Percentiles rank a stretch among this genome's conserved stretches.
These are phyloP conservation scores for Linderina pennispora DNA, from an alignment of 192 early-diverging fungal genomes.

Conservation along the genomic window DNA sequence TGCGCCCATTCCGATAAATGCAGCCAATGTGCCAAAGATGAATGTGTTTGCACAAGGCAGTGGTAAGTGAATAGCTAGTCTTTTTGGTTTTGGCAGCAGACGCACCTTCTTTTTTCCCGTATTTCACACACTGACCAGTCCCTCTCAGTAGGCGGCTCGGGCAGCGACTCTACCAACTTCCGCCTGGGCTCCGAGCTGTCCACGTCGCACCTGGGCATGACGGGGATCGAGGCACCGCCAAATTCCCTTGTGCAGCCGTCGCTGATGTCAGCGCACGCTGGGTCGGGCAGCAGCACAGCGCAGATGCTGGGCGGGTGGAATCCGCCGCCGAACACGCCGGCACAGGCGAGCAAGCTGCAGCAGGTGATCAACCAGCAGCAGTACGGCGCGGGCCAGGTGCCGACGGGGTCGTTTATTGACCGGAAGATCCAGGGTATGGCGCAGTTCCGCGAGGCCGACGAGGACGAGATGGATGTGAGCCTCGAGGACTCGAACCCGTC, in stretches of 20 bases:
- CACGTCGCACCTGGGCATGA: neutral
- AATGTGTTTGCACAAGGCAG: neutral
- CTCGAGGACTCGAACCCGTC: slow-evolving; percentile 9
- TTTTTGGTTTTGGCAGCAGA: neutral
- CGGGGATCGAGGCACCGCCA: slow-evolving; percentile 5
- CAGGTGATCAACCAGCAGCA: slow-evolving; percentile 14
- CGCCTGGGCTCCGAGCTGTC: neutral
- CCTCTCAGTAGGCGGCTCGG: too few species aligned
- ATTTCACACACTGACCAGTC: too few species aligned
- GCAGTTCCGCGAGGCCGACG: slow-evolving; percentile 10
- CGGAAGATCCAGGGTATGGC: slow-evolving; percentile 9
- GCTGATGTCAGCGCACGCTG: slow-evolving; percentile 3
- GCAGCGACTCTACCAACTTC: too few species aligned
- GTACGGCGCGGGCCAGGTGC: slow-evolving; percentile 7
- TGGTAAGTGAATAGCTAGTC: slow-evolving; percentile 1
- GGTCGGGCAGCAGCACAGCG: neutral
- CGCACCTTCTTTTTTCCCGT: too few species aligned
- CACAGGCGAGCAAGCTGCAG: slow-evolving; percentile 13
- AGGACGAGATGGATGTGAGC: slow-evolving; percentile 10
- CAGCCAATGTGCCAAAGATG: neutral
- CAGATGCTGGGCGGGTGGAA: slow-evolving; percentile 10
- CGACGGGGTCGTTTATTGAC: slow-evolving; percentile 17
- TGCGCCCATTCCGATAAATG: slow-evolving; percentile 17
- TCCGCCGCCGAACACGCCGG: slow-evolving; percentile 26
- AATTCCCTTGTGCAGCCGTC: slow-evolving; percentile 2